Evolutionary conservation across 441 rosid genomes (phyloP).

Genomic region (Gossypium lobatum): DNA sequence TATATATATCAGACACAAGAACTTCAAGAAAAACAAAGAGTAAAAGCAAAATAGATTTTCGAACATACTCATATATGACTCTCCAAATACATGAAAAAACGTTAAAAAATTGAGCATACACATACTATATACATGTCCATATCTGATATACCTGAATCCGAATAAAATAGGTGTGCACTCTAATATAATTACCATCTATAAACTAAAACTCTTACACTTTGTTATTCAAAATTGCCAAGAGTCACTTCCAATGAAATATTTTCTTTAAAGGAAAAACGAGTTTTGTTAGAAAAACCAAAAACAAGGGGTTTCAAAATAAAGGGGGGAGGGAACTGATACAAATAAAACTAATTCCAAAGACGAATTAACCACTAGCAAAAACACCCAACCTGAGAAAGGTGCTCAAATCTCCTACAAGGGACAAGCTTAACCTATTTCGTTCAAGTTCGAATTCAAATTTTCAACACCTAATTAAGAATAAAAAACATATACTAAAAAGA

Average conservation of each 20-base stretch:
- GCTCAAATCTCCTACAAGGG: neutral
- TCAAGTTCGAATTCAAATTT: neutral
- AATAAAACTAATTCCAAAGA: conserved; percentile 5
- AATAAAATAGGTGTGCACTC: neutral
- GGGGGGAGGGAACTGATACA: neutral
- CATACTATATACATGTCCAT: too few species aligned
- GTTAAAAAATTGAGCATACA: neutral
- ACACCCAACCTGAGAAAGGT: neutral
- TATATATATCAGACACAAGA: neutral
- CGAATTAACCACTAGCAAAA: neutral
- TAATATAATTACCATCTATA: neutral
- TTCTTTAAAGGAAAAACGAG: neutral
- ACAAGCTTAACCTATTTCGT: neutral
- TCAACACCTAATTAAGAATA: neutral
- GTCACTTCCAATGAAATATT: neutral
- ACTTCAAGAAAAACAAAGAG: neutral
- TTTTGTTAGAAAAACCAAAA: neutral
- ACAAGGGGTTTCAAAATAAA: neutral
- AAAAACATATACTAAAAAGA: neutral
- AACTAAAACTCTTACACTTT: neutral
- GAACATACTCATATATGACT: neutral
- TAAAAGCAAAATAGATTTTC: neutral
- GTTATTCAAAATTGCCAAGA: neutral
- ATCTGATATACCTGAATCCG: neutral
- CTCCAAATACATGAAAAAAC: neutral